Conservation (phyloP, 345 rosid species). For the Trapa incisa region DNA sequence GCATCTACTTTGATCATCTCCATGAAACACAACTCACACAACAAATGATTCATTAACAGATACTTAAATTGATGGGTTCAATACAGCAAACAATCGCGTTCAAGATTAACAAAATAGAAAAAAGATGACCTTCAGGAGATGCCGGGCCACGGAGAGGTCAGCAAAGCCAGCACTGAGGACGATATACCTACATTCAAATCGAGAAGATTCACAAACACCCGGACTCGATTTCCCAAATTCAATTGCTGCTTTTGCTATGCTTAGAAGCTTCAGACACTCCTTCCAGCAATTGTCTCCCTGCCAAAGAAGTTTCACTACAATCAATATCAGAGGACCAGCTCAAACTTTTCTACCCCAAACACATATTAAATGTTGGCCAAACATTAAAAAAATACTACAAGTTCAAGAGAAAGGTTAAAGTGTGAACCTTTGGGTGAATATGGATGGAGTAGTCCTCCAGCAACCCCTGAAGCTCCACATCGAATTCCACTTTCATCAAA, state of each 20-base stretch:
- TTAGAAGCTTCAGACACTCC: conserved; percentile 57
- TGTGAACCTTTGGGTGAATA: conserved; percentile 77
- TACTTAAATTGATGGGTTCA: neutral
- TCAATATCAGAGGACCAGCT: neutral
- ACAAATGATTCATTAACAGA: neutral
- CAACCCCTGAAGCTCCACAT: conserved; percentile 88
- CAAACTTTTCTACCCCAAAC: neutral
- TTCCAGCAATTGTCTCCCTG: conserved; percentile 79
- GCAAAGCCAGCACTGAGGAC: conserved; percentile 71
- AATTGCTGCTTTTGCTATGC: conserved; percentile 46
- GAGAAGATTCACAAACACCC: neutral
- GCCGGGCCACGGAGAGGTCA: conserved; percentile 69
- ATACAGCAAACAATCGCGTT: neutral
- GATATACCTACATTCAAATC: conserved; percentile 37
- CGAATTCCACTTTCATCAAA: conserved; percentile 86
- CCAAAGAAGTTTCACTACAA: conserved; percentile 76
- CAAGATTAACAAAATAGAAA: neutral
- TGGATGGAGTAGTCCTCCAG: conserved; percentile 93
- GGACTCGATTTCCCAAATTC: conserved; percentile 10
- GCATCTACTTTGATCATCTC: too few species aligned
- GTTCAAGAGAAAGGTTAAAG: conserved; percentile 3
- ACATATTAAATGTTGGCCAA: neutral
- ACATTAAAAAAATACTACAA: neutral
- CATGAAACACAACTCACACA: too few species aligned
- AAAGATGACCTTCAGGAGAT: conserved; percentile 47